Evolutionary conservation across 192 early-diverging fungal species (phyloP).

Genomic region (Dispira simplex): DNA sequence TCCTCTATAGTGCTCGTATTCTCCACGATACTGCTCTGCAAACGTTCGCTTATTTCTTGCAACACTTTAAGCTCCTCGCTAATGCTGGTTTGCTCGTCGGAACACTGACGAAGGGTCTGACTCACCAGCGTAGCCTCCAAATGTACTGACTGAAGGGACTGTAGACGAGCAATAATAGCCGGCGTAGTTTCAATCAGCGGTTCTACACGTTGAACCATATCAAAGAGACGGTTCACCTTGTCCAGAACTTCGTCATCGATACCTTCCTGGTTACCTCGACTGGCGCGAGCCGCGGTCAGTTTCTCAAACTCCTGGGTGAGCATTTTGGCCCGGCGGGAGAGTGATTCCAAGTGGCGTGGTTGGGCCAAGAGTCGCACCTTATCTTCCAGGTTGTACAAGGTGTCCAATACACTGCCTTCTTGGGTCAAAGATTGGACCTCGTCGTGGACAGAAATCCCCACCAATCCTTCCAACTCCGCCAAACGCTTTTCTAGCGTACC

Average conservation of each 20-base stretch:
- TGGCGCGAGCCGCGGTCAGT: conserved; percentile 19
- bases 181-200: conserved; percentile 65
- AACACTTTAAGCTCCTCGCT: conserved; percentile 45
- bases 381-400: conserved; percentile 51
- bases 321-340: conserved; percentile 40
- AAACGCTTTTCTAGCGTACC: conserved; percentile 21
- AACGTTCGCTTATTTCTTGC: conserved; percentile 34
- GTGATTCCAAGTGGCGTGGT: conserved; percentile 51
- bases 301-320: conserved; percentile 49
- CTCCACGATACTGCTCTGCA: conserved; percentile 34
- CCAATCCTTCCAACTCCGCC: conserved; percentile 15
- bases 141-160: conserved; percentile 63
- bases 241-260: conserved; percentile 9
- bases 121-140: conserved; percentile 65
- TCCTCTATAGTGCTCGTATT: conserved; percentile 41
- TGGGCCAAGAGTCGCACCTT: conserved; percentile 50
- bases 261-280: background rate
- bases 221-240: conserved; percentile 50
- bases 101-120: conserved; percentile 54
- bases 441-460: no score
- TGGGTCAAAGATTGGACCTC: no score
- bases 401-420: conserved; percentile 17
- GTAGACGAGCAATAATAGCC: conserved; percentile 58
- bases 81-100: conserved; percentile 49
- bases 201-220: conserved; percentile 57